Evolutionary conservation across 2,329 filamentous ascomycete genomes (phyloP).

Genomic region (Trichoderma atroviride): DNA sequence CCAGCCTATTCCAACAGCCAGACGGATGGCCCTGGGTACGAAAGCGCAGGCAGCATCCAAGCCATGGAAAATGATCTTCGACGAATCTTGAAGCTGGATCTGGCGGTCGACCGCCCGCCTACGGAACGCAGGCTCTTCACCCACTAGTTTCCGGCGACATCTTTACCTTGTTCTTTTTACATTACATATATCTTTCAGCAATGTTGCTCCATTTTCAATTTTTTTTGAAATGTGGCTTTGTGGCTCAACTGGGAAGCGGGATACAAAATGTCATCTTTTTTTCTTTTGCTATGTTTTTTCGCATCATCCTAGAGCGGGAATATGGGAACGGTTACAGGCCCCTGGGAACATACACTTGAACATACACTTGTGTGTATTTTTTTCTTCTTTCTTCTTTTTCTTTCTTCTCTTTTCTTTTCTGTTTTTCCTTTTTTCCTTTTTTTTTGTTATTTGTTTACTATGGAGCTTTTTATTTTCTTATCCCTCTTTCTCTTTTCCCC

Average conservation of each 20-base stretch:
- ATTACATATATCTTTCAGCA: constrained; percentile 6
- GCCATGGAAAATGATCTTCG: constrained; percentile 58
- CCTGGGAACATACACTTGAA: not conserved
- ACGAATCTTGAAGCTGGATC: constrained; percentile 53
- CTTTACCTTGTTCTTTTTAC: not conserved
- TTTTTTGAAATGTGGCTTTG: constrained; percentile 3
- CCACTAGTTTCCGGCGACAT: not conserved
- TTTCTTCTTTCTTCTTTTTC: not conserved
- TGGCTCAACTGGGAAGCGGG: constrained; percentile 10
- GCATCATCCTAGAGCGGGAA: constrained; percentile 21
- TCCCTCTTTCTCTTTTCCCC: not conserved
- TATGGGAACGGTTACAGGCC: constrained; percentile 1
- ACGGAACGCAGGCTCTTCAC: constrained; percentile 33
- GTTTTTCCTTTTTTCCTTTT: not conserved
- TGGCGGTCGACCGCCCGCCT: constrained; percentile 33
- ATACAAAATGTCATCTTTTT: constrained; percentile 6
- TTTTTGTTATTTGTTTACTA: too few species aligned
- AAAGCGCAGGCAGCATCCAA: constrained; percentile 43
- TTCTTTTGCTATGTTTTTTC: constrained; percentile 20
- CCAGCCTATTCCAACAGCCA: constrained; percentile 10
- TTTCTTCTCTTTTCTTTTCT: not conserved
- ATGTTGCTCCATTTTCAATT: constrained; percentile 10
- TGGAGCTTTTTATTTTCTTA: not conserved
- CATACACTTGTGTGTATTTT: not conserved
- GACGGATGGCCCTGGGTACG: constrained; percentile 22